phyloP scores from a whole-genome alignment of 176 grass and related monocot species.

The Triticum dicoccoides region DNA sequence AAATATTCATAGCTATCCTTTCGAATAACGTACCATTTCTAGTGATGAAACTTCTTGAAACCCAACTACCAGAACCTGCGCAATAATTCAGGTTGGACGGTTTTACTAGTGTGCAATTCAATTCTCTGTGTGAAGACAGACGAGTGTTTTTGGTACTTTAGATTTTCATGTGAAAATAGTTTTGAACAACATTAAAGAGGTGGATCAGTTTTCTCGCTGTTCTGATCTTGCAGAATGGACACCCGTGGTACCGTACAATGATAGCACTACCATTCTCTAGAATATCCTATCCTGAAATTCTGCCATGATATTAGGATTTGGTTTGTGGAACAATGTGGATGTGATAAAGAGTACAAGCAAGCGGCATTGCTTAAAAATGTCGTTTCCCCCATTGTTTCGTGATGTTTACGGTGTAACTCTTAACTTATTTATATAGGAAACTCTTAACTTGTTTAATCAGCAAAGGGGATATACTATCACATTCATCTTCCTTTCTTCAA shows the following conservation, averaged over 20 bases:
- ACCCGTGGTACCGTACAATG: background rate
- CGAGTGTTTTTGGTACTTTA: background rate
- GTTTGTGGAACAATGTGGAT: background rate
- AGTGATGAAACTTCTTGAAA: background rate
- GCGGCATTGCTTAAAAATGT: background rate
- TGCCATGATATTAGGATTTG: constrained; percentile 9
- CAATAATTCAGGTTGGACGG: background rate
- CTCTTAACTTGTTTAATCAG: constrained; percentile 24
- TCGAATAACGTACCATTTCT: background rate
- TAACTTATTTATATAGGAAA: constrained; percentile 22
- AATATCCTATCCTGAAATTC: background rate
- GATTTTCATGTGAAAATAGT: background rate
- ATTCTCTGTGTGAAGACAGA: background rate
- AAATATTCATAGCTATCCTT: constrained; percentile 30
- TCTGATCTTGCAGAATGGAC: background rate
- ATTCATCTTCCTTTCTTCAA: constrained; percentile 32
- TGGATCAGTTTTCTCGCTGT: background rate
- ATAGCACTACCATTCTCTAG: background rate
- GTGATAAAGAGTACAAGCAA: background rate
- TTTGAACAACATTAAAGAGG: background rate
- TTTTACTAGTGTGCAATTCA: too few species aligned
- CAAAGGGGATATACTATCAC: constrained; percentile 4
- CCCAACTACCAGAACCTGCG: background rate
- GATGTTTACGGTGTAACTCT: constrained; percentile 19
- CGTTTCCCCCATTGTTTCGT: constrained; percentile 5